phyloP scores from a whole-genome alignment of 768 basidiomycete species.

The Naganishia onofrii region DNA sequence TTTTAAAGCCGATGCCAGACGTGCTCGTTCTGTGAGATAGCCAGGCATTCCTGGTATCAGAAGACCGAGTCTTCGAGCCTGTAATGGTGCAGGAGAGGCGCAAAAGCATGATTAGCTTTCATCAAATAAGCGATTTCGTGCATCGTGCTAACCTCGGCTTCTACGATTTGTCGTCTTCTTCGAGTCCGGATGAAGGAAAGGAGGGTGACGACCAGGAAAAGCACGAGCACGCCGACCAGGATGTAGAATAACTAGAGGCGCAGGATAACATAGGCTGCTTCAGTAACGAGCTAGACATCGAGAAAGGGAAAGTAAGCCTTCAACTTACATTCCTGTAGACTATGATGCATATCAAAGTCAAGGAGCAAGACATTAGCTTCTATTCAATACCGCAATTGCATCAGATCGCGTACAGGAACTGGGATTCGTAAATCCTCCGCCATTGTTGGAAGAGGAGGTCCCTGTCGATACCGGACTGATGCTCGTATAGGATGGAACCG shows the following conservation, averaged over 20 bases:
- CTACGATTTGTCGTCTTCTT: slow-evolving; percentile 11
- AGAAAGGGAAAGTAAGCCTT: too few species aligned
- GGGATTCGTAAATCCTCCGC: slow-evolving; percentile 7
- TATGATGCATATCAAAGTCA: background rate
- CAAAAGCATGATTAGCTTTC: background rate
- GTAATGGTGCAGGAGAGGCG: background rate
- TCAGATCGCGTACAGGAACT: background rate
- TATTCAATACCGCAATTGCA: too few species aligned
- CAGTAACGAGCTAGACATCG: background rate
- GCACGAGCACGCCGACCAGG: slow-evolving; percentile 27
- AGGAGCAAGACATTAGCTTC: background rate
- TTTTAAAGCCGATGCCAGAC: slow-evolving; percentile 13
- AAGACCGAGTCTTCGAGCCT: slow-evolving; percentile 28
- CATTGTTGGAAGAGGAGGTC: background rate
- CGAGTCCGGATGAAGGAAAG: slow-evolving; percentile 27
- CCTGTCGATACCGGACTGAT: background rate
- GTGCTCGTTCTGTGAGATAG: slow-evolving; percentile 26
- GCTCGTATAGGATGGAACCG: background rate
- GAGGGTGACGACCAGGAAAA: slow-evolving; percentile 26
- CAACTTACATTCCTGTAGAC: slow-evolving; percentile 28
- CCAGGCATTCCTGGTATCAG: slow-evolving; percentile 32
- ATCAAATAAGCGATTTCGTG: background rate
- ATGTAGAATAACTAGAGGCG: slow-evolving; percentile 31
- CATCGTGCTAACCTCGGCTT: slow-evolving; percentile 19
- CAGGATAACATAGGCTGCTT: background rate